Percentiles rank a stretch among this genome's conserved stretches.
phyloP scores from a whole-genome alignment of 2,329 filamentous ascomycete genomes.

The Blastomyces parvus region DNA sequence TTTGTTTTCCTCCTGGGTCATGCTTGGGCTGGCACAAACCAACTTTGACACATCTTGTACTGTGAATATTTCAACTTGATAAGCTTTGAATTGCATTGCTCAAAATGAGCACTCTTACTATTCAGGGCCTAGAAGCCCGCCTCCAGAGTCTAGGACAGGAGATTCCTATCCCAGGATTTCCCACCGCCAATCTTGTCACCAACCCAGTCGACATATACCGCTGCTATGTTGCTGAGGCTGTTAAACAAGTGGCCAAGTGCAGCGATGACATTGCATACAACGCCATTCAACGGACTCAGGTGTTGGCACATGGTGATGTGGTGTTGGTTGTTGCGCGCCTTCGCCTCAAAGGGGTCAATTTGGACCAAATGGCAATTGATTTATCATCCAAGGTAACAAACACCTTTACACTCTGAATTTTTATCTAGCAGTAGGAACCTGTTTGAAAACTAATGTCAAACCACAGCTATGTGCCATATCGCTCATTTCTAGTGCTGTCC shows the following conservation, averaged over 20 bases:
- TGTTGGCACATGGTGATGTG: constrained; percentile 74
- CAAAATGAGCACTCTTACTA: constrained; percentile 14
- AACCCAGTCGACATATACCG: constrained; percentile 76
- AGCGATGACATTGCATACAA: constrained; percentile 63
- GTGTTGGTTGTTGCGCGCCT: constrained; percentile 70
- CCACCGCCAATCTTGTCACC: constrained; percentile 54
- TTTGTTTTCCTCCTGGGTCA: no score
- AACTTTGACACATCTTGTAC: no score
- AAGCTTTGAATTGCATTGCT: no score
- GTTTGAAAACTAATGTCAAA: background rate
- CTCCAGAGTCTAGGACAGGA: constrained; percentile 20
- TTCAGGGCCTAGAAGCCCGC: constrained; percentile 20
- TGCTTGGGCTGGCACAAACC: no score
- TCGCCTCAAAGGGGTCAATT: constrained; percentile 53
- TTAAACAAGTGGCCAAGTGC: constrained; percentile 60
- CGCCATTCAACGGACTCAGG: constrained; percentile 66
- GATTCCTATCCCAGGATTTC: constrained; percentile 24
- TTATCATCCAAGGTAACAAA: constrained; percentile 2
- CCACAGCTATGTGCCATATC: background rate
- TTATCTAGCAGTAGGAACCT: background rate
- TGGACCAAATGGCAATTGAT: background rate
- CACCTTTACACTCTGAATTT: background rate
- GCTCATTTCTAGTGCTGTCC: background rate
- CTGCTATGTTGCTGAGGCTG: constrained; percentile 60
- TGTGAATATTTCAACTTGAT: no score